Base-by-base conservation (phyloP, 2,329 filamentous ascomycete genomes). In the Aspergillus nomiae region DNA sequence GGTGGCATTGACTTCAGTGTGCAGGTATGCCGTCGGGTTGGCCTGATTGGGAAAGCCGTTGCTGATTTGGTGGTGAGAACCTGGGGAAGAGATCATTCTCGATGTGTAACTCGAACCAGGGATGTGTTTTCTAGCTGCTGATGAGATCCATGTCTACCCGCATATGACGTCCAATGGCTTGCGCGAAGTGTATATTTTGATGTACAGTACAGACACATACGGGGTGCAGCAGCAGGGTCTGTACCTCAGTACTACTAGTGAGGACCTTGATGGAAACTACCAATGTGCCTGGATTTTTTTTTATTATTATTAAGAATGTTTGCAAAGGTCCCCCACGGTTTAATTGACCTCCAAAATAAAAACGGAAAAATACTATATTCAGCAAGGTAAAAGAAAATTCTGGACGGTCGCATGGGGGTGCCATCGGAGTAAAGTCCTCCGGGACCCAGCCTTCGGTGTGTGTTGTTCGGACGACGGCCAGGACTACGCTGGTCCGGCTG, bases 391-490 rank as follows among this genome's bases (percentile, higher is more conserved):
- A 21, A 58, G 34, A 59, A 50, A 59, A 61, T 58, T 57, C 36
- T 58, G 26, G 43, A 36, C 32, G 24, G 32, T 45, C 50, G 26
- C 59, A 21, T 45, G 48, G 41, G 43, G 43, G 51, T 55, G 51
- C 32, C 28, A 38, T 63, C 69, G 69, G 69, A 71, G 67, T 69
- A 69, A 60, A 61, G 69, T 71, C 67, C 67, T 71, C 69, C 69
- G 69, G 59, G 60, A 64, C 28, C 55, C 60, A 60, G 57, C 51
- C 41, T 55, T 38, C 51, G 51, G 51, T 55, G 51, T n/a, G 51
- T 55, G 51, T 41, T 41, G 38, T 41, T 41, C 19, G 38, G 38
- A 41, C 19, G 38, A 41, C 24, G 30, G 51, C 24, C 21, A 55
- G 51, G 51, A 55, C 51, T 36, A 55, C 51, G 51, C 10, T 51